These are phyloP conservation scores for Puya raimondii DNA, from an alignment of 176 grass and related monocot species.

Conservation along the genomic window DNA sequence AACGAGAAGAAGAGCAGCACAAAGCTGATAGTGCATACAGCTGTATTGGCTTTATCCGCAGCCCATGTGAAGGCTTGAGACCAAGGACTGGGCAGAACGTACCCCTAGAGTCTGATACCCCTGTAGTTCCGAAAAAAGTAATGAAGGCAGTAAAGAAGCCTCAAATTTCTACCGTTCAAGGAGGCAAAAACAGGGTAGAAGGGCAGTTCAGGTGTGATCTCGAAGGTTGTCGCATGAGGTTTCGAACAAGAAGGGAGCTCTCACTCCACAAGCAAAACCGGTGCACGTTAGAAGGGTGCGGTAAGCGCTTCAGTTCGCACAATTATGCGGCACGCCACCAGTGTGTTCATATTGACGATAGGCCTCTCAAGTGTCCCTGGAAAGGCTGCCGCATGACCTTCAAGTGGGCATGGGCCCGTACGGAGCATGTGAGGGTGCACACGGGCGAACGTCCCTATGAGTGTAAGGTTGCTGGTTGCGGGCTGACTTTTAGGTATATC, in stretches of 20 bases:
- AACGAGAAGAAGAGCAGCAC: constrained; percentile 13
- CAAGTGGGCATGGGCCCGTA: constrained; percentile 79
- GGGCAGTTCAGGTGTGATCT: constrained; percentile 8
- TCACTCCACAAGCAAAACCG: constrained; percentile 48
- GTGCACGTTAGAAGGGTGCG: constrained; percentile 54
- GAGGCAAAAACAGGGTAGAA: not conserved
- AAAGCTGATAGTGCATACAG: constrained; percentile 12
- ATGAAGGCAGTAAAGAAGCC: not conserved
- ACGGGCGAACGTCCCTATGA: constrained; percentile 55
- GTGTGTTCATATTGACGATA: constrained; percentile 47
- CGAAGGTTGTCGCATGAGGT: constrained; percentile 28
- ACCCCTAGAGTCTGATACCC: constrained; percentile 1
- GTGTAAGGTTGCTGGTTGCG: constrained; percentile 31
- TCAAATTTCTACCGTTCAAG: constrained; percentile 11
- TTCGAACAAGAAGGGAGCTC: constrained; percentile 37
- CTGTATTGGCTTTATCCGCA: constrained; percentile 39
- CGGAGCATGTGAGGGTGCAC: constrained; percentile 56
- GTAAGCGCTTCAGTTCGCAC: constrained; percentile 61
- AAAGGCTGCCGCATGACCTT: constrained; percentile 55
- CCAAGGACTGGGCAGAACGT: constrained; percentile 19
- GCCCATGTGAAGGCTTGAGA: constrained; percentile 80
- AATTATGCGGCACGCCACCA: constrained; percentile 56
- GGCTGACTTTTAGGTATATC: constrained; percentile 62
- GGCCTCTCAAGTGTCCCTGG: constrained; percentile 78
- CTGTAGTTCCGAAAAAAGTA: not conserved